A percentile compares a stretch with the other conserved stretches of the same genome.
Evolutionary conservation across 331 rosid genomes (phyloP).

Genomic region (Erythrophleum ivorense): DNA sequence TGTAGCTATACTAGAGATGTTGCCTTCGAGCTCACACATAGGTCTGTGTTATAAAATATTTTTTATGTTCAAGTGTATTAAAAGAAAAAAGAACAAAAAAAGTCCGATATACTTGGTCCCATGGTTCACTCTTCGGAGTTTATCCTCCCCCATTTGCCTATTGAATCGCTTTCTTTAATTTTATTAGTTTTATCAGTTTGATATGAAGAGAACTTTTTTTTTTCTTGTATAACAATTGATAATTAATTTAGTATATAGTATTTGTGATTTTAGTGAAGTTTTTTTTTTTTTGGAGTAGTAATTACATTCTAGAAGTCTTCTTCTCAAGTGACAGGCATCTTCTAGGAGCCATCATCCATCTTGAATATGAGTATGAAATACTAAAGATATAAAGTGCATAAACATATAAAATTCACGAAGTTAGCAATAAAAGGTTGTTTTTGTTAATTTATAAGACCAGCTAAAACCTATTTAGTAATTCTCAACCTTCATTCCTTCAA

Average conservation of each 20-base stretch:
- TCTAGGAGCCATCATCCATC: background rate
- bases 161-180: constrained; percentile 8
- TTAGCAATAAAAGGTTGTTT: background rate
- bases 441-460: background rate
- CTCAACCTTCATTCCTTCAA: no score
- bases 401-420: background rate
- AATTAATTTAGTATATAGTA: background rate
- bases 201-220: background rate
- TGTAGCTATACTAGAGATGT: constrained; percentile 27
- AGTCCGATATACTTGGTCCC: background rate
- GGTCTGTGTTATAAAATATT: constrained; percentile 23
- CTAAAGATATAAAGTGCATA: background rate
- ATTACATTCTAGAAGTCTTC: background rate
- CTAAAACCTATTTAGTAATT: background rate
- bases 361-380: background rate
- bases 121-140: background rate
- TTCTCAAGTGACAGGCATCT: background rate
- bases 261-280: background rate
- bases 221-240: background rate
- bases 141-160: background rate
- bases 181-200: constrained; percentile 8
- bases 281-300: background rate
- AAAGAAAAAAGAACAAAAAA: background rate
- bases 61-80: constrained; percentile 9
- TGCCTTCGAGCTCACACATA: constrained; percentile 29